Conservation (phyloP, 169 alveolate genomes). For the Plasmodium gonderi region DNA sequence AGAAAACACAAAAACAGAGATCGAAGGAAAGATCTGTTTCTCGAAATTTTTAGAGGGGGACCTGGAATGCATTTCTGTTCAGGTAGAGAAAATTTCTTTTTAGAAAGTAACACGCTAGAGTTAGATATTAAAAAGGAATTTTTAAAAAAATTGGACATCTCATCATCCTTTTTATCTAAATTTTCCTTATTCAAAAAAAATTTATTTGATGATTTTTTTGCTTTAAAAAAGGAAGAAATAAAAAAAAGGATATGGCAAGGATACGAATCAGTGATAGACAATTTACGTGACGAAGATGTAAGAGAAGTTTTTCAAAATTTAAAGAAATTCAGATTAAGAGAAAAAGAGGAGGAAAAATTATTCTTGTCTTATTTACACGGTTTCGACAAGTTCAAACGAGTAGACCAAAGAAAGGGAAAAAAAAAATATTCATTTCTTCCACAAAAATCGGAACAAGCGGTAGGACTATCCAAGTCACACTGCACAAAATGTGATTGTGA, state of each 20-base stretch:
- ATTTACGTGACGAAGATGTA: slow-evolving; percentile 19
- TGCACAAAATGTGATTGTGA: neutral
- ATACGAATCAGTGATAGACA: slow-evolving; percentile 12
- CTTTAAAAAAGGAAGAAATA: slow-evolving; percentile 35
- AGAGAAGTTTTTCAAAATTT: neutral
- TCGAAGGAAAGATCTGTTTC: neutral
- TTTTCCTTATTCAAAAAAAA: slow-evolving; percentile 19
- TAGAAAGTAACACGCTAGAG: slow-evolving; percentile 44
- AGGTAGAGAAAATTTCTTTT: slow-evolving; percentile 14
- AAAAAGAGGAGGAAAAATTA: neutral
- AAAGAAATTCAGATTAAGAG: neutral
- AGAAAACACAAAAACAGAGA: neutral
- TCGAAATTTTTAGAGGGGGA: slow-evolving; percentile 47
- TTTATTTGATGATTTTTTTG: slow-evolving; percentile 7
- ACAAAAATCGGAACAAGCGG: neutral
- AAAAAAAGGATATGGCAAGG: slow-evolving; percentile 16
- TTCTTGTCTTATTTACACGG: slow-evolving; percentile 17
- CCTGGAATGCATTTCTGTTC: slow-evolving; percentile 50
- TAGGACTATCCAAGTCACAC: neutral
- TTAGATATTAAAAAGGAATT: slow-evolving; percentile 28
- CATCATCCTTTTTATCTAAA: slow-evolving; percentile 35
- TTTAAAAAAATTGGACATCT: slow-evolving; percentile 14
- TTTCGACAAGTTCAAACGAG: neutral
- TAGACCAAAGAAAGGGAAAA: neutral
- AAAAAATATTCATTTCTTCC: neutral